phyloP scores from a whole-genome alignment of 306 rosid species.

The Corylus americana region DNA sequence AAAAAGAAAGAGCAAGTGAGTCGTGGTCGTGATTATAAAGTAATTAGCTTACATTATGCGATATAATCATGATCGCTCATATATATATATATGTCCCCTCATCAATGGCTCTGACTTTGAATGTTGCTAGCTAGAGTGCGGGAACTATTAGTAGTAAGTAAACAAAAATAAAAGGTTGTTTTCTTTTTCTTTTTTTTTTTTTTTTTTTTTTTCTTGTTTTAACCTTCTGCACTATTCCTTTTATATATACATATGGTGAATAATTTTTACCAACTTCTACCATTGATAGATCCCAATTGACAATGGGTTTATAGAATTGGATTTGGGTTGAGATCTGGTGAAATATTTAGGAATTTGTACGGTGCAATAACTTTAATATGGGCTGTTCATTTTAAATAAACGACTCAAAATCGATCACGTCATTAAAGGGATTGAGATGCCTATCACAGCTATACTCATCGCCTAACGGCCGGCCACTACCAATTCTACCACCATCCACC shows the following conservation, averaged over 20 bases:
- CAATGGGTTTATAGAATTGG: too few relatives aligned
- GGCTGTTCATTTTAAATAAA: too few relatives aligned
- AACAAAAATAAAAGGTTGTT: too few relatives aligned
- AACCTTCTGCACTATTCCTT: not conserved
- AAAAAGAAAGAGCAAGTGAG: not conserved
- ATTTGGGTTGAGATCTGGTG: too few relatives aligned
- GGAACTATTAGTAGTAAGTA: not conserved
- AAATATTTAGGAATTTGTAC: too few relatives aligned
- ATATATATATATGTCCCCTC: not conserved
- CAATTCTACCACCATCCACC: too few relatives aligned
- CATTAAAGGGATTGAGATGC: too few relatives aligned
- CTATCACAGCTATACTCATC: too few relatives aligned
- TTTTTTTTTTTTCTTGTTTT: too few relatives aligned
- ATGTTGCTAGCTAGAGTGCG: not conserved
- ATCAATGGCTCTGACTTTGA: constrained; percentile 3
- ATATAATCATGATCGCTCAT: not conserved
- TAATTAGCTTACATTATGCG: not conserved
- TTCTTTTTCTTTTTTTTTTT: not conserved
- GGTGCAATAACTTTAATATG: too few relatives aligned
- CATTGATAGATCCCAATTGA: not conserved
- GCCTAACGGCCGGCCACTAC: too few relatives aligned
- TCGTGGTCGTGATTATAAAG: not conserved
- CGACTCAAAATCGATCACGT: too few relatives aligned
- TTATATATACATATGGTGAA: not conserved
- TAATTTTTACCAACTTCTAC: not conserved